Percentiles rank a stretch among this genome's conserved stretches.
Conservation (phyloP, 176 grass and related monocot species). For the Otatea glauca region DNA sequence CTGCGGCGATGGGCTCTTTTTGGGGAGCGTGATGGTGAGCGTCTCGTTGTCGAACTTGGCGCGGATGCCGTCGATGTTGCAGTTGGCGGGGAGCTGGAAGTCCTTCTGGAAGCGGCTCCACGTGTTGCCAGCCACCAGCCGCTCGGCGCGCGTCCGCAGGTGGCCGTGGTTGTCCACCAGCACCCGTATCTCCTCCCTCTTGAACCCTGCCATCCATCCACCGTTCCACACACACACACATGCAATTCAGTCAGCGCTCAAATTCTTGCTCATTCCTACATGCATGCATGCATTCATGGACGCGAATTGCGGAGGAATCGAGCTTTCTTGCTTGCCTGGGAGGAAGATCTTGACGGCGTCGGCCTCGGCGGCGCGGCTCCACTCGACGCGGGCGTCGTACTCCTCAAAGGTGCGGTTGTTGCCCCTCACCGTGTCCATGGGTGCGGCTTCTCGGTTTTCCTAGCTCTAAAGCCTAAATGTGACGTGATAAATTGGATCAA, state of each 20-base stretch:
- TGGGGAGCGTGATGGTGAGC: constrained; percentile 68
- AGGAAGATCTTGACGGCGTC: constrained; percentile 42
- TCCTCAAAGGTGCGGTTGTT: constrained; percentile 24
- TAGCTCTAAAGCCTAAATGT: neutral
- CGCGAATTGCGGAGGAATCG: neutral
- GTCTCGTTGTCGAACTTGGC: constrained; percentile 77
- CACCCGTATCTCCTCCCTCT: constrained; percentile 63
- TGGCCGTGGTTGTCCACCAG: constrained; percentile 64
- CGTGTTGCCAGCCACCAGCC: constrained; percentile 23
- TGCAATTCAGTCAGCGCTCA: neutral
- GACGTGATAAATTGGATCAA: neutral
- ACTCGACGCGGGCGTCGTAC: constrained; percentile 44
- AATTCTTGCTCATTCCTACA: neutral
- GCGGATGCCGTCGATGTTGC: constrained; percentile 52
- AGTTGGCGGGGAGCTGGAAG: constrained; percentile 50
- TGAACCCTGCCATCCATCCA: constrained; percentile 58
- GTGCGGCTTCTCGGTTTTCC: neutral
- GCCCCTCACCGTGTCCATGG: constrained; percentile 29
- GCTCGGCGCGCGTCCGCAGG: constrained; percentile 53
- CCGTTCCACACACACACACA: neutral
- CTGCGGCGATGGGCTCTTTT: constrained; percentile 22
- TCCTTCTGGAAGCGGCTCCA: constrained; percentile 74
- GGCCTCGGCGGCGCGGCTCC: constrained; percentile 50
- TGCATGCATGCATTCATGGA: neutral
- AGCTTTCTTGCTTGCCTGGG: constrained; percentile 46